Evolutionary conservation across 1,284 basidiomycete genomes (phyloP), one percentile per base, ranked within the genome.

Genomic region (Puccinia horiana): DNA sequence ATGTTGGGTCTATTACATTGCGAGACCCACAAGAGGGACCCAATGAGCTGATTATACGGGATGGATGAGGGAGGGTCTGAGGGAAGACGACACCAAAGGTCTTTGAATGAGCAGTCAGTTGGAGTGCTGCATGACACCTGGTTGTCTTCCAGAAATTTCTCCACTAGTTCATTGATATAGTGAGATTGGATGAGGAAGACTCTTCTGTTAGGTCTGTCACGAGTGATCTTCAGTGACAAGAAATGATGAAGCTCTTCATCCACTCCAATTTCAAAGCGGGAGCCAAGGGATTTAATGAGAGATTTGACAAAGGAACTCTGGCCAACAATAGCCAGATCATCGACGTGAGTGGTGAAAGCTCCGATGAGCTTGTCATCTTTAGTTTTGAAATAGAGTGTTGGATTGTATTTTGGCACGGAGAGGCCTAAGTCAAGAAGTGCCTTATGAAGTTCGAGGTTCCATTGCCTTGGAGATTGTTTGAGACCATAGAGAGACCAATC

Each of bases 1-100:
- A 73, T 20, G 29, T 73, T 23, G 14, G 70, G 70, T 11, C 44
- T 18, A 23, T 40, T 73, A 42, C 70, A 73, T 26, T 73, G 70
- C 2, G 70, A 58, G n/a, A n/a, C n/a, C n/a, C n/a, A n/a, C n/a
- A n/a, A n/a, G n/a, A n/a, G n/a, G n/a, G 8, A 69, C 32, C 65
- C 65, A 26, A 40, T 23, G 37, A 35, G 26, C 6, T 8, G 37
- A 23, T 67, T 35, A n/a, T 73, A 73, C 4, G 42, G 35, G 3
- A 40, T 26, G 18, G 42, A 32, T 23, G 70, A 73, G 14, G 42
- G 18, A 11, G 42, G 47, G 12, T 73, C 65, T 23, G 5, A 26
- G 8, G 14, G 20, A 11, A 5, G 3, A 26, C 26, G 11, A 32
- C 20, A 26, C 18, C 40, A 9, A 12, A 73, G 32, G 26, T 40